Evolutionary conservation across 2,329 filamentous ascomycete genomes (phyloP).

Genomic region (Tricladium varicosporioides): DNA sequence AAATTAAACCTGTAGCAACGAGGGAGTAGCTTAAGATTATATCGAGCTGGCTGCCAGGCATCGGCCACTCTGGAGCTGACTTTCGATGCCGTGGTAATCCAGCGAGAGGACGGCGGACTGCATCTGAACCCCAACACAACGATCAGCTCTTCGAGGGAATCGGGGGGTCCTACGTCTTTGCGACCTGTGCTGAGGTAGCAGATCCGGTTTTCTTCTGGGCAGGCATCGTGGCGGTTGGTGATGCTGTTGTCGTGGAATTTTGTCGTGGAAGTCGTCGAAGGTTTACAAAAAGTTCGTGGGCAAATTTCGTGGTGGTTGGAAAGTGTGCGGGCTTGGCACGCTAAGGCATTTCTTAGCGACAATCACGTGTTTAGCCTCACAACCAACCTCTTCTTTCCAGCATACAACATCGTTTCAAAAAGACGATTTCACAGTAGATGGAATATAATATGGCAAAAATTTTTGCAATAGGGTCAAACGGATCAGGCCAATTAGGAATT

Average conservation of each 20-base stretch:
- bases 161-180: conserved; percentile 28
- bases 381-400: neutral
- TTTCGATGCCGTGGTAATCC: conserved; percentile 39
- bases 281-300: neutral
- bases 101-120: conserved; percentile 85
- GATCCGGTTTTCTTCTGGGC: conserved; percentile 35
- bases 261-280: conserved; percentile 10
- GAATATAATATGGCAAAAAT: conserved; percentile 47
- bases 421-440: too few species aligned
- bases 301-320: neutral
- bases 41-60: conserved; percentile 71
- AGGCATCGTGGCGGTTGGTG: conserved; percentile 54
- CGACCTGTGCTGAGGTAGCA: conserved; percentile 11
- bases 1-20: conserved; percentile 46
- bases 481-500: conserved; percentile 71
- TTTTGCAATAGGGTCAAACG: conserved; percentile 74
- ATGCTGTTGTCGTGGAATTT: conserved; percentile 32
- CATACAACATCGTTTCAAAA: too few species aligned
- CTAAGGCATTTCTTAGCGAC: neutral
- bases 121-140: conserved; percentile 37
- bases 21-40: conserved; percentile 63
- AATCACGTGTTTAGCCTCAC: neutral
- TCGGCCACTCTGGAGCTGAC: conserved; percentile 41
- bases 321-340: neutral
- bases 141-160: conserved; percentile 26